Conservation (phyloP, 306 rosid genomes). For the Prunus armeniaca region DNA sequence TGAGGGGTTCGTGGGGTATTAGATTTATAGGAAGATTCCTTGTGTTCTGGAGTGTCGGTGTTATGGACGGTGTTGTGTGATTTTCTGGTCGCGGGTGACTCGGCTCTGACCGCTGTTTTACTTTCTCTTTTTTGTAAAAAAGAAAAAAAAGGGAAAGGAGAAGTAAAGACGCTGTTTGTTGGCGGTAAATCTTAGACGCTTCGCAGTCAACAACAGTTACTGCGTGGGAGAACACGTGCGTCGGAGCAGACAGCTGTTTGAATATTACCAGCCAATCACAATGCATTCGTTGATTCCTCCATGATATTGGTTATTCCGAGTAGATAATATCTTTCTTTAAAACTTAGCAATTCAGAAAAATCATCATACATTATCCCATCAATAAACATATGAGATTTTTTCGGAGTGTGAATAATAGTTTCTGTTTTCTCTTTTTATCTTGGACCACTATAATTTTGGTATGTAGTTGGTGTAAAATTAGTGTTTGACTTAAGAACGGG, state of each 20-base stretch:
- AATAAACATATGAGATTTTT: too few species aligned
- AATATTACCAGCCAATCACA: background rate
- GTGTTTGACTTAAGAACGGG: too few species aligned
- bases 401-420: too few species aligned
- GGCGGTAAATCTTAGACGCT: too few species aligned
- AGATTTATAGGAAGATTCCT: background rate
- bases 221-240: too few species aligned
- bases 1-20: background rate
- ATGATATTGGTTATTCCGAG: background rate
- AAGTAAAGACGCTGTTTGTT: background rate
- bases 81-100: background rate
- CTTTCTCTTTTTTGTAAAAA: background rate
- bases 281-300: background rate
- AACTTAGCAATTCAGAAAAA: too few species aligned
- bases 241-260: background rate
- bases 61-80: background rate
- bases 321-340: too few species aligned
- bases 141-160: background rate
- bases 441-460: too few species aligned
- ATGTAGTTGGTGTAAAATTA: too few species aligned
- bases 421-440: too few species aligned
- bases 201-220: too few species aligned
- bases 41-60: constrained; percentile 32
- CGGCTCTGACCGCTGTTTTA: background rate
- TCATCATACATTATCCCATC: too few species aligned